Conservation (phyloP, 352 stramenopile genomes). For the Pythium catenulatum region DNA sequence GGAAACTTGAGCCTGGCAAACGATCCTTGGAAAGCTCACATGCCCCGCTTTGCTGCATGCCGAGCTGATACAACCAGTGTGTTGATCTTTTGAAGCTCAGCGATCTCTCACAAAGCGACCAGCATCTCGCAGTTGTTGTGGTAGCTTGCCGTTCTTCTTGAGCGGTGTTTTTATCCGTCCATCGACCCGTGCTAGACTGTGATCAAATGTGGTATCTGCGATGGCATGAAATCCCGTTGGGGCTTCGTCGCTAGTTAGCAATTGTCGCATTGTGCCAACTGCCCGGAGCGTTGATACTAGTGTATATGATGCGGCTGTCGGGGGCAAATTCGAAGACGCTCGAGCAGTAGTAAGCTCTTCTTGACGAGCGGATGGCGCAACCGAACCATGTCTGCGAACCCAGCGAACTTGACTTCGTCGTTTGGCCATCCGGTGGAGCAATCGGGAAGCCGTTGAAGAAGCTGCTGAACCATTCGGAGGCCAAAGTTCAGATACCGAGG, state of each 20-base stretch:
- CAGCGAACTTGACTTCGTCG: neutral
- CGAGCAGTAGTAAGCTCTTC: too few species aligned
- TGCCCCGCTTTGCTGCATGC: constrained; percentile 50
- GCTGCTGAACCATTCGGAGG: constrained; percentile 15
- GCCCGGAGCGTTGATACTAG: too few species aligned
- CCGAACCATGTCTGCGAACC: constrained; percentile 35
- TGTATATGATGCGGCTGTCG: too few species aligned
- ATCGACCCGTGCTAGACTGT: neutral
- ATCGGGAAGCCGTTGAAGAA: neutral
- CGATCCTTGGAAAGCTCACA: constrained; percentile 42
- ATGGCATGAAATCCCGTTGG: constrained; percentile 41
- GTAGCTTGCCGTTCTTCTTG: constrained; percentile 21
- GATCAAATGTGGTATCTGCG: constrained; percentile 45
- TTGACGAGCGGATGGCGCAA: constrained; percentile 18
- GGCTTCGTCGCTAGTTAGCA: constrained; percentile 23
- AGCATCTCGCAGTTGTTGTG: neutral
- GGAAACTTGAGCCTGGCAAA: constrained; percentile 52
- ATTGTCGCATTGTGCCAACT: constrained; percentile 54
- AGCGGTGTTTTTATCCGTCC: constrained; percentile 26
- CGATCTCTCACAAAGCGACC: constrained; percentile 5
- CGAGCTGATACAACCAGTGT: constrained; percentile 31
- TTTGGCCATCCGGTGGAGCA: constrained; percentile 25
- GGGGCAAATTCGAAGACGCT: too few species aligned
- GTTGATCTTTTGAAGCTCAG: constrained; percentile 27
- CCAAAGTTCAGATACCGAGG: constrained; percentile 40